phyloP scores from a whole-genome alignment of 768 basidiomycete species.

The Macrolepiota dolichaula region DNA sequence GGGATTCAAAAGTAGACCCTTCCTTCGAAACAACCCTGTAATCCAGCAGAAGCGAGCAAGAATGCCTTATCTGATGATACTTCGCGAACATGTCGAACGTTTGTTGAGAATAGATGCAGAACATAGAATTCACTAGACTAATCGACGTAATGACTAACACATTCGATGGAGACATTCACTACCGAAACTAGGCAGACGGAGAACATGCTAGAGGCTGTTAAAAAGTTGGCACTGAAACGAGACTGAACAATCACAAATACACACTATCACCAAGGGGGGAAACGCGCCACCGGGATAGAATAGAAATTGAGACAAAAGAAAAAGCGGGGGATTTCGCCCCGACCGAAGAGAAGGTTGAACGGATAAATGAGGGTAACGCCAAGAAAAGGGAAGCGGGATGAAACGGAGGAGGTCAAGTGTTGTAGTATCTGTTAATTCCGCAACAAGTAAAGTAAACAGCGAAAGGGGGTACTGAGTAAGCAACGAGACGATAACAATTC shows the following conservation, averaged over 20 bases:
- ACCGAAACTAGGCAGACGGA: background rate
- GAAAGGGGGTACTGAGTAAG: background rate
- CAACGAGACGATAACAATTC: slow-evolving; percentile 7
- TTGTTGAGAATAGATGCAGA: background rate
- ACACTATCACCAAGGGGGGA: background rate
- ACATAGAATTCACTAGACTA: background rate
- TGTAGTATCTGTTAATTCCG: slow-evolving; percentile 1
- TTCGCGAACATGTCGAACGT: background rate
- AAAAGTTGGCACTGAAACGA: background rate
- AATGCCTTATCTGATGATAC: background rate
- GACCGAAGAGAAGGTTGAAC: background rate
- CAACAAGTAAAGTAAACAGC: background rate
- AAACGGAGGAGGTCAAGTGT: background rate
- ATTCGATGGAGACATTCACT: background rate
- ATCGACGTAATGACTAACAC: background rate
- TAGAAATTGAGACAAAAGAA: background rate
- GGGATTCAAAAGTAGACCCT: background rate
- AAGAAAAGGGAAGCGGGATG: background rate
- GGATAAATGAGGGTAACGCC: background rate
- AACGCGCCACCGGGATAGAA: background rate
- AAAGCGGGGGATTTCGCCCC: background rate
- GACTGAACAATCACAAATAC: background rate
- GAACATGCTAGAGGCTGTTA: background rate
- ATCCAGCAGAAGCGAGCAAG: background rate
- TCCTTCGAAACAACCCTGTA: background rate